Evolutionary conservation across 805 yeast species (phyloP).

Genomic region (Candida caryicola): DNA sequence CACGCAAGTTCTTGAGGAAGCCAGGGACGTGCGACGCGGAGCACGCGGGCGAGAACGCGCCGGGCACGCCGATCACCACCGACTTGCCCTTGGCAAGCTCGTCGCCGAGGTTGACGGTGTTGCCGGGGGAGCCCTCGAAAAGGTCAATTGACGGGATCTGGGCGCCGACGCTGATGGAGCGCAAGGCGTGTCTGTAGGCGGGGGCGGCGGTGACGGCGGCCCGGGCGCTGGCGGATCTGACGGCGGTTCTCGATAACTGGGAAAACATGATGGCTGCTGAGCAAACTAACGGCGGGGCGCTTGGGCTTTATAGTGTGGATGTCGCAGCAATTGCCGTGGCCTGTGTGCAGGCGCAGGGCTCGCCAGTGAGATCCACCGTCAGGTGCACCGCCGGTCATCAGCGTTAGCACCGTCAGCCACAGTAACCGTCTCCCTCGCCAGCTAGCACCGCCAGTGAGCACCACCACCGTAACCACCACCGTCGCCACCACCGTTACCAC

Average conservation of each 20-base stretch:
- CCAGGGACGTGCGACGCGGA: slow-evolving; percentile 72
- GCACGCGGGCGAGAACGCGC: slow-evolving; percentile 83
- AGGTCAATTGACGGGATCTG: slow-evolving; percentile 56
- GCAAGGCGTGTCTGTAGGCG: slow-evolving; percentile 1
- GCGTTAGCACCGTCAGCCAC: too few relatives aligned
- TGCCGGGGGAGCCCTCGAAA: slow-evolving; percentile 64
- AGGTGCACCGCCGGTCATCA: too few relatives aligned
- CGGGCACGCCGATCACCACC: slow-evolving; percentile 41
- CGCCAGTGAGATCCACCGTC: too few relatives aligned
- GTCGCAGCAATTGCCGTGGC: too few relatives aligned
- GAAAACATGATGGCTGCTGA: slow-evolving; percentile 5
- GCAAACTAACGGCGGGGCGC: too few relatives aligned
- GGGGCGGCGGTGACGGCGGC: background rate
- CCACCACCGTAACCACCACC: background rate
- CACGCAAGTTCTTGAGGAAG: slow-evolving; percentile 50
- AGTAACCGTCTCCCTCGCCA: too few relatives aligned
- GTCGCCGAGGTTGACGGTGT: slow-evolving; percentile 53
- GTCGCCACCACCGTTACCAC: slow-evolving; percentile 1
- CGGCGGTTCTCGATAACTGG: slow-evolving; percentile 3
- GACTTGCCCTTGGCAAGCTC: slow-evolving; percentile 35
- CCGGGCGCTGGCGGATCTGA: slow-evolving; percentile 1
- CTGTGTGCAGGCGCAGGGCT: too few relatives aligned
- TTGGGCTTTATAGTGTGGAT: too few relatives aligned
- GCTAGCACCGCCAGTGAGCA: too few relatives aligned
- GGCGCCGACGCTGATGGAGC: slow-evolving; percentile 47